phyloP scores from a whole-genome alignment of 2,329 filamentous ascomycete genomes.

The Coniochaeta sp. region DNA sequence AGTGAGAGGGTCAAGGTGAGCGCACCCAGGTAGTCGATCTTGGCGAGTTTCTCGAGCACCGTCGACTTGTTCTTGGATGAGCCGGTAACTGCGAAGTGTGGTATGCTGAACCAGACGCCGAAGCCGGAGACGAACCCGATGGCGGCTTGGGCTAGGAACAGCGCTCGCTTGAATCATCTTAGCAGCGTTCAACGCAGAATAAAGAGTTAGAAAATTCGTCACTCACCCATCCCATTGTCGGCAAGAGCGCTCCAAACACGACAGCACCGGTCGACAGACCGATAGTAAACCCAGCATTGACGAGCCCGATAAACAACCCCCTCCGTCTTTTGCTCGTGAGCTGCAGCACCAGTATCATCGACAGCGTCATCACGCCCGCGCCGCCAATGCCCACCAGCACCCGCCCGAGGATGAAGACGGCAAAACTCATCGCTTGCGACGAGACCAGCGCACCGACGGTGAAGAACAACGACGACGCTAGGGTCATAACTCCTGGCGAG shows the following conservation, averaged over 20 bases:
- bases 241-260: slow-evolving; percentile 21
- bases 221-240: slow-evolving; percentile 60
- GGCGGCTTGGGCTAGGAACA: slow-evolving; percentile 69
- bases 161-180: slow-evolving; percentile 43
- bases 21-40: slow-evolving; percentile 71
- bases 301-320: slow-evolving; percentile 65
- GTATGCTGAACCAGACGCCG: slow-evolving; percentile 59
- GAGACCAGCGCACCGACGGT: slow-evolving; percentile 58
- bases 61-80: slow-evolving; percentile 29
- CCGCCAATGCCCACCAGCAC: slow-evolving; percentile 61
- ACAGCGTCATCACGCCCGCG: slow-evolving; percentile 65
- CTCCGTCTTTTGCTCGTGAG: slow-evolving; percentile 59
- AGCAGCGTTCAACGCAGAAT: neutral
- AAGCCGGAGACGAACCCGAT: slow-evolving; percentile 53
- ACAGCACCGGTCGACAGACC: slow-evolving; percentile 23
- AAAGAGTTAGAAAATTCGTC: neutral
- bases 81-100: slow-evolving; percentile 28
- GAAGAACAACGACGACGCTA: slow-evolving; percentile 51
- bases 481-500: slow-evolving; percentile 57
- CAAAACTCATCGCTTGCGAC: slow-evolving; percentile 50
- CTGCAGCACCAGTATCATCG: slow-evolving; percentile 71
- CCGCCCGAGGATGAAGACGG: slow-evolving; percentile 61
- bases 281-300: slow-evolving; percentile 52
- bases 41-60: slow-evolving; percentile 46
- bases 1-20: slow-evolving; percentile 56